Base-by-base conservation (phyloP, 352 stramenopile species). In the Phytopythium vexans region DNA sequence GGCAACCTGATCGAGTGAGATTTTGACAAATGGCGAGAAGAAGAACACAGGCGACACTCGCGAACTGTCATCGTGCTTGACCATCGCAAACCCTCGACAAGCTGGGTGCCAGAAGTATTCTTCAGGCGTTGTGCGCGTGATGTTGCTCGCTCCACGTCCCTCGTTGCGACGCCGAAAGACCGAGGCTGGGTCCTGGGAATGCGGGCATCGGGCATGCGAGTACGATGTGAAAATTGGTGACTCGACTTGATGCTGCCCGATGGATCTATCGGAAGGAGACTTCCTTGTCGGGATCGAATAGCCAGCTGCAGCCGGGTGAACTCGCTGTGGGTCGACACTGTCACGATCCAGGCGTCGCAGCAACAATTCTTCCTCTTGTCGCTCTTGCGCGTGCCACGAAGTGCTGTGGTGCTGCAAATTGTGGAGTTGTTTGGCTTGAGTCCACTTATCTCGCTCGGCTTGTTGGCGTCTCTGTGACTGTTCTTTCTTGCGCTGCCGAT, bases 31-130 rank as follows among this genome's bases (percentile, higher is more conserved):
- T 4, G 48, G 65, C 10, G 70, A 50, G 33, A 65, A 56, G 52
- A 93, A 88, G 54, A 93, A 91, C 8, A 89, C 62, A 3, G 83
- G 83, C 8, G 83, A 91, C 21, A 91, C 61, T 3, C 40, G 42
- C 14, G 59, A 45, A 10, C 64, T 59, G 27, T 89, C 70, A 34
- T 80, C 52, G 38, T 76, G 45, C 27, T 60, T 68, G 1, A 65
- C 54, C 68, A 90, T 76, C 34, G 59, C 47, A 61, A 82, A 86
- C 16, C 70, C 79, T 10, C 68, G 60, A 43, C 72, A 93, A 34
- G 72, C 60, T n/a, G 82, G 82, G 47, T 93, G 82, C 5, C 61
- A 35, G 32, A 69, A 66, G 16, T 68, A 51, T 6, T 62, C 64
- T 58, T 77, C 68, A 6, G 37, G 32, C 43, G 44, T 14, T 39